Evolutionary conservation across 2,329 filamentous ascomycete genomes (phyloP).

Genomic region (Claviceps pusilla): DNA sequence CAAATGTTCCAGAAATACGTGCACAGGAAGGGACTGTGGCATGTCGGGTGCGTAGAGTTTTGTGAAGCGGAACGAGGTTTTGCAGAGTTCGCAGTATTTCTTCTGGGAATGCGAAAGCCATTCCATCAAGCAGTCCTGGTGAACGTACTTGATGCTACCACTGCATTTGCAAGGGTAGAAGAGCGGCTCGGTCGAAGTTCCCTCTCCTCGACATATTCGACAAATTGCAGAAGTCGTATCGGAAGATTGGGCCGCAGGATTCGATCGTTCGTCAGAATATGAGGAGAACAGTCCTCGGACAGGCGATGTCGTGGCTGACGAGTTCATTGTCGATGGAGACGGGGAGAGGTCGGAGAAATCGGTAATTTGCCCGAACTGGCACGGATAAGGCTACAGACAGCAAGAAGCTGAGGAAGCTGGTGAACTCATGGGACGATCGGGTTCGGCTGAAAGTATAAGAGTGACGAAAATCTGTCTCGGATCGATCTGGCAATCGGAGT

Average conservation of each 20-base stretch:
- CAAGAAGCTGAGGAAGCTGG: background rate
- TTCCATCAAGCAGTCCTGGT: slow-evolving; percentile 96
- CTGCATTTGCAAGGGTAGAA: slow-evolving; percentile 99
- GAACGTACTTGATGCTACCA: slow-evolving; percentile 95
- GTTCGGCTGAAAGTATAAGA: background rate
- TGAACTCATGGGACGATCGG: slow-evolving; percentile 3
- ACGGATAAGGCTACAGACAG: slow-evolving; percentile 2
- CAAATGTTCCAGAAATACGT: slow-evolving; percentile 69
- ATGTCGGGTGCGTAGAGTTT: slow-evolving; percentile 93
- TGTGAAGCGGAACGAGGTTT: slow-evolving; percentile 94
- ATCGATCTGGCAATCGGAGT: background rate
- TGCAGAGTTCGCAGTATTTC: slow-evolving; percentile 98
- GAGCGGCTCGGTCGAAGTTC: slow-evolving; percentile 63
- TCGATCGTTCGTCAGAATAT: slow-evolving; percentile 12
- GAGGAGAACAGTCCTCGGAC: slow-evolving; percentile 6
- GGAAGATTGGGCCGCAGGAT: slow-evolving; percentile 10
- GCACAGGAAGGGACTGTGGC: slow-evolving; percentile 67
- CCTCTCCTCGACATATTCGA: slow-evolving; percentile 89
- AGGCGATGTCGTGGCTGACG: background rate
- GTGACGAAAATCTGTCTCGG: background rate
- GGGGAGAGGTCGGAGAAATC: slow-evolving; percentile 1
- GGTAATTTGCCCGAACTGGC: slow-evolving; percentile 7
- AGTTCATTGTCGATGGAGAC: slow-evolving; percentile 4
- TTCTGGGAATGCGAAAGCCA: slow-evolving; percentile 98
- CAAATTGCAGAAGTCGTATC: slow-evolving; percentile 56